Evolutionary conservation across 148 eudicot genomes (phyloP), one percentile per base, ranked within the genome.

Genomic region (Pharnaceum exiguum): DNA sequence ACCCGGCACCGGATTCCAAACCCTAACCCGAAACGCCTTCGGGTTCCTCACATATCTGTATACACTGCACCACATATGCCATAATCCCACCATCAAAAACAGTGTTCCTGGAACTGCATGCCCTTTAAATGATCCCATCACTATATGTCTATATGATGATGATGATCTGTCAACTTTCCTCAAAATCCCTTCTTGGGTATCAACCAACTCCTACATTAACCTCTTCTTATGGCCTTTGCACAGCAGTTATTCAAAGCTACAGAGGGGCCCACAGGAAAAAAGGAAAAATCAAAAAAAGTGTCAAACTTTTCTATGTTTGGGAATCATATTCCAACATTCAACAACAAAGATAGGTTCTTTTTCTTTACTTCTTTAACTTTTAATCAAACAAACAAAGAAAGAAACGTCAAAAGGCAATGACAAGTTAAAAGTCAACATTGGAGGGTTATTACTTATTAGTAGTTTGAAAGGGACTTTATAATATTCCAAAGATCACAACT

Each of bases 81-180:
- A 88, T 19, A 93, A 21, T 15, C 96, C 99, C 55, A 93, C 82
- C 43, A 74, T 28, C 49, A 88, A 51, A 77, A 93, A 93, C 81
- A 93, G 51, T 46, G 96, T 79, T 51, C 99, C 99, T 30, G 99
- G 99, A 52, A 94, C 78, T 35, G 74, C 76, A 82, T 94, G 99
- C 47, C 99, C 99, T 29, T 56, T 67, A 66, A 94, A 94, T 24
- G 99, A 94, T 30, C 99, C 99, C 99, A 94, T 94, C 23, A 71
- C 56, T 62, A 40, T 31, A 27, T 33, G 48, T 50, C 49, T 30
- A 16, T 26, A 13, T 3, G n/a, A n/a, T n/a, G n/a, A n/a, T n/a
- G n/a, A n/a, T n/a, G n/a, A 6, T 22, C 30, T 40, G 38, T 48
- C 49, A 26, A 21, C 45, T 29, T 3, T 42, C 30, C 15, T 35